phyloP scores from a whole-genome alignment of 257 asterid species.

The Coffea eugenioides region DNA sequence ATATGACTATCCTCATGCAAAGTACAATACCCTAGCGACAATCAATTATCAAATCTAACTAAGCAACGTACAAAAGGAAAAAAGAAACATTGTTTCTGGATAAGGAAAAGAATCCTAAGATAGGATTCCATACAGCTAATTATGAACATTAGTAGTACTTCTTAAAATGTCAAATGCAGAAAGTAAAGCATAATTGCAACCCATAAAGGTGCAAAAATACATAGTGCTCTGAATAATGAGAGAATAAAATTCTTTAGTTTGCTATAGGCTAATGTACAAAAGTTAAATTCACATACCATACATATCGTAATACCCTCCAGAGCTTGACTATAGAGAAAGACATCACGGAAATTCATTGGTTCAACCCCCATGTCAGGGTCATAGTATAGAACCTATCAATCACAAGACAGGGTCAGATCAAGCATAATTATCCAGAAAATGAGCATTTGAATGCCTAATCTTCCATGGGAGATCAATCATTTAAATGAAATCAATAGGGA shows the following conservation, averaged over 20 bases:
- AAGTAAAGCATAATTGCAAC: constrained; percentile 4
- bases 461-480: not conserved
- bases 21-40: not conserved
- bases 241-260: not conserved
- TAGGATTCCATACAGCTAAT: not conserved
- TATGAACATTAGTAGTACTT: not conserved
- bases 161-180: not conserved
- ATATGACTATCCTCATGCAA: not conserved
- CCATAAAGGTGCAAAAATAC: not conserved
- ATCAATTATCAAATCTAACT: not conserved
- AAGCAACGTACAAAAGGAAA: constrained; percentile 3
- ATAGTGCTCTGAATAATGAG: not conserved
- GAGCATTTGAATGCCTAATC: not conserved
- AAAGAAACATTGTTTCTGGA: not conserved
- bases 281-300: constrained; percentile 56
- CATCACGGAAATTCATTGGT: constrained; percentile 81
- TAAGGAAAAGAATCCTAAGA: constrained; percentile 2
- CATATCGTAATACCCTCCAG: constrained; percentile 92
- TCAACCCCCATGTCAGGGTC: constrained; percentile 79
- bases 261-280: not conserved
- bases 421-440: not conserved
- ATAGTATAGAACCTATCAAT: constrained; percentile 71
- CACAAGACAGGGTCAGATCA: constrained; percentile 20
- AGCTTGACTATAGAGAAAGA: constrained; percentile 91
- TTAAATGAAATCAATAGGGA: not conserved